Percentiles rank a stretch among this genome's conserved stretches.
Conservation (phyloP, 139 green algal species). For the Chlorella sp. region DNA sequence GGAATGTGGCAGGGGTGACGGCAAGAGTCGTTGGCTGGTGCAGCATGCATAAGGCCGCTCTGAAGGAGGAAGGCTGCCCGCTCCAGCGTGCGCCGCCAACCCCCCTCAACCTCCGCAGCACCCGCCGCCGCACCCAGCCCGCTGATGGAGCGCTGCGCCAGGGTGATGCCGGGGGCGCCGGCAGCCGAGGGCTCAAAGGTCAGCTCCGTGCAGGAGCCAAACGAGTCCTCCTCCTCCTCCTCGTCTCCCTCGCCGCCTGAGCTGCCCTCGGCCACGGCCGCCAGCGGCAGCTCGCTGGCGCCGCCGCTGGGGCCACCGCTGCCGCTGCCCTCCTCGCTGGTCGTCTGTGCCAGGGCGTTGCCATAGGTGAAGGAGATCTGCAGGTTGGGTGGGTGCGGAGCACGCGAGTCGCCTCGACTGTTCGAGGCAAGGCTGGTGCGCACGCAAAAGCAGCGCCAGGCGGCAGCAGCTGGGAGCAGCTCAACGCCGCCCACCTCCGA, state of each 20-base stretch:
- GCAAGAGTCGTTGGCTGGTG: background rate
- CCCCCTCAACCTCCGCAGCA: too few species aligned
- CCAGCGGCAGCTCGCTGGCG: background rate
- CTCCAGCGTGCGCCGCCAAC: too few species aligned
- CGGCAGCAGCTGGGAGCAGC: too few species aligned
- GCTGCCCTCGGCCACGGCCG: background rate
- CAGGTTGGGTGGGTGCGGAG: too few species aligned
- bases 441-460: too few species aligned
- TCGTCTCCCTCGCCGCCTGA: background rate
- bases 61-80: too few species aligned
- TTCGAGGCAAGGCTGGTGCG: too few species aligned
- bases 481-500: too few species aligned
- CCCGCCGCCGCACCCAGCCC: background rate
- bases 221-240: background rate
- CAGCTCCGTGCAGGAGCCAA: background rate
- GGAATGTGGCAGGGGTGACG: background rate
- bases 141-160: background rate
- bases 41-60: too few species aligned
- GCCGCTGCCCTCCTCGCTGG: background rate
- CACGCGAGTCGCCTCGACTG: too few species aligned
- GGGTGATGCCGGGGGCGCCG: background rate
- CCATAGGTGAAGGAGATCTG: conserved; percentile 8
- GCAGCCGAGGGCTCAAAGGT: background rate
- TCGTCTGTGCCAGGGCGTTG: background rate
- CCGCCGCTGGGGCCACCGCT: background rate